Evolutionary conservation across 768 basidiomycete species (phyloP).

Genomic region (Dendrothele bispora): DNA sequence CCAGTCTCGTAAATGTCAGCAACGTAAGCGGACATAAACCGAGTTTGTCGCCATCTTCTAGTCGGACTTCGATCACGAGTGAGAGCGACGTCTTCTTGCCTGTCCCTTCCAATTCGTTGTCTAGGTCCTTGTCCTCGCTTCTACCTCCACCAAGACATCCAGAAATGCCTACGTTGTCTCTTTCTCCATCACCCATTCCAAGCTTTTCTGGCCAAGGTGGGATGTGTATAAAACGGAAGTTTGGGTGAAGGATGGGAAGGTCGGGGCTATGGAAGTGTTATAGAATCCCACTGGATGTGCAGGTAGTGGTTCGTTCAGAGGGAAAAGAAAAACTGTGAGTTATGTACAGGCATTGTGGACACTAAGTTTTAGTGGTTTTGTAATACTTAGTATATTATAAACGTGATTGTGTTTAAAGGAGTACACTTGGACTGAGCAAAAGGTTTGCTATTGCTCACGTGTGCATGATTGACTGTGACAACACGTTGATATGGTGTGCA

Average conservation of each 20-base stretch:
- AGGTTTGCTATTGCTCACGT: constrained; percentile 85
- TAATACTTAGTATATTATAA: no score
- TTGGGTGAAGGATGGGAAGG: constrained; percentile 62
- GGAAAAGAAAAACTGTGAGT: constrained; percentile 72
- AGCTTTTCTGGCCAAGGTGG: constrained; percentile 41
- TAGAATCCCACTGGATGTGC: no score
- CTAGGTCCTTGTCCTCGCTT: constrained; percentile 33
- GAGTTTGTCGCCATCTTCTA: no score
- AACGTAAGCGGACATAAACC: no score
- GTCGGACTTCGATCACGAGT: constrained; percentile 37
- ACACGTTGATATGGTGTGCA: constrained; percentile 71
- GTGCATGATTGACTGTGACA: constrained; percentile 84
- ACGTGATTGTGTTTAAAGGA: no score
- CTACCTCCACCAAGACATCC: no score
- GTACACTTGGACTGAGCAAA: constrained; percentile 84
- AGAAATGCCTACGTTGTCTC: no score
- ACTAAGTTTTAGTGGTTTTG: no score
- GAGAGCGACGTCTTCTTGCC: constrained; percentile 29
- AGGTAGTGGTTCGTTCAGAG: no score
- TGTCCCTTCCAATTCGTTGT: constrained; percentile 13
- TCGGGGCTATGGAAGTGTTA: constrained; percentile 82
- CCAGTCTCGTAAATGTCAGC: constrained; percentile 28
- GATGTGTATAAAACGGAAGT: constrained; percentile 62
- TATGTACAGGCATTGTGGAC: constrained; percentile 43
- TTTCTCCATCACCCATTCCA: no score